Evolutionary conservation across 176 grass and related monocot species (phyloP).

Genomic region (Eragrostis nindensis): DNA sequence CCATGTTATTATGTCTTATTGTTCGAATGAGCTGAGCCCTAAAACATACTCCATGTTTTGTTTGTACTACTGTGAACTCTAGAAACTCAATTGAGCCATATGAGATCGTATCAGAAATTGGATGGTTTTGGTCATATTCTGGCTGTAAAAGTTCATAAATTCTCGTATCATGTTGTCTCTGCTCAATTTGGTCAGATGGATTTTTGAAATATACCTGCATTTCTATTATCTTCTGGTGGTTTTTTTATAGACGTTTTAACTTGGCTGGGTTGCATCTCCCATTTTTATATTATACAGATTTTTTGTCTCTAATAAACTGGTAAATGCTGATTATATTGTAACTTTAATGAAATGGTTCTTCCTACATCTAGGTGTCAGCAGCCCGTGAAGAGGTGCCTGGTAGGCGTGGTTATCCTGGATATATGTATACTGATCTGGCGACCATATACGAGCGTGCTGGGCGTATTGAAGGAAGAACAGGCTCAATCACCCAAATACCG

Average conservation of each 20-base stretch:
- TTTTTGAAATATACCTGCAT: not conserved
- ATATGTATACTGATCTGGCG: slow-evolving; percentile 99
- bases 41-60: not conserved
- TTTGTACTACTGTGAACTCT: not conserved
- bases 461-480: slow-evolving; percentile 96
- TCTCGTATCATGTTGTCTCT: not conserved
- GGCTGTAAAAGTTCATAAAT: not conserved
- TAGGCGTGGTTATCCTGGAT: slow-evolving; percentile 99
- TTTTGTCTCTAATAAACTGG: not conserved
- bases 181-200: not conserved
- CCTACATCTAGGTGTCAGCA: slow-evolving; percentile 77
- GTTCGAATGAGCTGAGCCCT: not conserved
- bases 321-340: not conserved
- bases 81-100: not conserved
- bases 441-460: slow-evolving; percentile 99
- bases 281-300: slow-evolving; percentile 1
- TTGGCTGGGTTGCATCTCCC: not conserved
- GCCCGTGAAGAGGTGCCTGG: slow-evolving; percentile 98
- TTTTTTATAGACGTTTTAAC: slow-evolving; percentile 8
- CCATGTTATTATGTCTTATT: not conserved
- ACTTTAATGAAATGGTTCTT: not conserved
- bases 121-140: not conserved
- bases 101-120: not conserved
- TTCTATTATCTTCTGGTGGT: slow-evolving; percentile 7
- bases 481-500: slow-evolving; percentile 99